phyloP scores from a whole-genome alignment of 257 asterid genomes.

The Datura wrightii region DNA sequence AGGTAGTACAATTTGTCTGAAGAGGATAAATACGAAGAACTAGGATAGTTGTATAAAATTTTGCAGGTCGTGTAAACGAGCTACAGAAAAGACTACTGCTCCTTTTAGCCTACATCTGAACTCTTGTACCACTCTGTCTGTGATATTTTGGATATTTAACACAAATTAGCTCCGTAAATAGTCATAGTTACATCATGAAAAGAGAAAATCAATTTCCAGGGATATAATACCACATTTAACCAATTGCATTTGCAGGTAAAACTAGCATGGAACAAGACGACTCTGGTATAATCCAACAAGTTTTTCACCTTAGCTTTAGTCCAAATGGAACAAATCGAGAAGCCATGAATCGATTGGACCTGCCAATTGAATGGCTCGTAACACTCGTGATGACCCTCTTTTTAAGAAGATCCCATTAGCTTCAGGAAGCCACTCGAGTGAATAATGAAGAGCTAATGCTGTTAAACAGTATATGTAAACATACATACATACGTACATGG shows the following conservation, averaged over 20 bases:
- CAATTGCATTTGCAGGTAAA: constrained; percentile 27
- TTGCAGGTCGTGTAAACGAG: background rate
- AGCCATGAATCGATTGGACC: constrained; percentile 23
- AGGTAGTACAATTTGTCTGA: background rate
- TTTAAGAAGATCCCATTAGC: constrained; percentile 13
- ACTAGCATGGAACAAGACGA: background rate
- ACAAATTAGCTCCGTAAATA: too few species aligned
- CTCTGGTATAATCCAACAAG: background rate
- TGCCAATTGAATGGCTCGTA: background rate
- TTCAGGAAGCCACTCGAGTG: background rate
- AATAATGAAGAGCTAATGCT: background rate
- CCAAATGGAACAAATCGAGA: constrained; percentile 26
- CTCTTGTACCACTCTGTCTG: background rate
- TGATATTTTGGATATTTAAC: too few species aligned
- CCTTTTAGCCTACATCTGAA: background rate
- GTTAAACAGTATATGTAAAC: background rate
- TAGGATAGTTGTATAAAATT: background rate
- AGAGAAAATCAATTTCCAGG: too few species aligned
- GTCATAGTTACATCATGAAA: too few species aligned
- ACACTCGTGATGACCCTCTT: background rate
- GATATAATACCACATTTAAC: background rate
- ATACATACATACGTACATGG: background rate
- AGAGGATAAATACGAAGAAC: background rate
- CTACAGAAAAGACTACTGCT: background rate
- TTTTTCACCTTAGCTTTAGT: background rate